Conservation (phyloP, 768 basidiomycete species). For the Lactarius hengduanensis region DNA sequence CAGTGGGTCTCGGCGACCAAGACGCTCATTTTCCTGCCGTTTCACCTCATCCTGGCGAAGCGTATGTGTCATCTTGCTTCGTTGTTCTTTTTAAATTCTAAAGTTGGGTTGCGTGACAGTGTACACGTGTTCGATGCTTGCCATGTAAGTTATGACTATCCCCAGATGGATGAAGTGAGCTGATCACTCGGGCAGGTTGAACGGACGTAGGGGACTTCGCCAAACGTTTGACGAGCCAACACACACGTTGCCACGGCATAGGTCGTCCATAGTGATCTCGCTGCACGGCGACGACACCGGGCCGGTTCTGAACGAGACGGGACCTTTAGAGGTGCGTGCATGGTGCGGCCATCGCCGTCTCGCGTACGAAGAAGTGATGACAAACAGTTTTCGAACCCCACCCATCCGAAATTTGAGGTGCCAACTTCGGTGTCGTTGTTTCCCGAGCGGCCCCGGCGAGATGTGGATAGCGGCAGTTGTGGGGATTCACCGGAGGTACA, state of each 20-base stretch:
- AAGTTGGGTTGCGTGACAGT: slow-evolving; percentile 6
- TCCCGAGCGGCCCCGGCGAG: neutral
- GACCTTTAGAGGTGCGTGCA: neutral
- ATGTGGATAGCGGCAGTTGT: neutral
- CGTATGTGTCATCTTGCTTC: neutral
- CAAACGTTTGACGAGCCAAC: slow-evolving; percentile 3
- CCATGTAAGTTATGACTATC: slow-evolving; percentile 6
- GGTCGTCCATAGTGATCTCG: neutral
- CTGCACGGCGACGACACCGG: neutral
- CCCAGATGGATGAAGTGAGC: neutral
- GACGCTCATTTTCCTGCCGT: slow-evolving; percentile 21
- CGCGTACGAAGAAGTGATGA: neutral
- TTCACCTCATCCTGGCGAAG: slow-evolving; percentile 21
- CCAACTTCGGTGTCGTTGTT: neutral
- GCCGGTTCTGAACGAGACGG: neutral
- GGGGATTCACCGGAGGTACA: neutral
- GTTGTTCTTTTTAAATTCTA: neutral
- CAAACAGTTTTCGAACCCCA: neutral
- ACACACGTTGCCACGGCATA: neutral
- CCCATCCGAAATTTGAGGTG: neutral
- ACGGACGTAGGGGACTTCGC: slow-evolving; percentile 12
- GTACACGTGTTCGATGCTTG: slow-evolving; percentile 23
- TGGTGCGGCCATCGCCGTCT: neutral
- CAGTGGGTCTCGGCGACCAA: slow-evolving; percentile 14
- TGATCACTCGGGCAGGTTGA: slow-evolving; percentile 10